Base-by-base conservation (phyloP, 177 flowering plant genomes). In the Telopea speciosissima region DNA sequence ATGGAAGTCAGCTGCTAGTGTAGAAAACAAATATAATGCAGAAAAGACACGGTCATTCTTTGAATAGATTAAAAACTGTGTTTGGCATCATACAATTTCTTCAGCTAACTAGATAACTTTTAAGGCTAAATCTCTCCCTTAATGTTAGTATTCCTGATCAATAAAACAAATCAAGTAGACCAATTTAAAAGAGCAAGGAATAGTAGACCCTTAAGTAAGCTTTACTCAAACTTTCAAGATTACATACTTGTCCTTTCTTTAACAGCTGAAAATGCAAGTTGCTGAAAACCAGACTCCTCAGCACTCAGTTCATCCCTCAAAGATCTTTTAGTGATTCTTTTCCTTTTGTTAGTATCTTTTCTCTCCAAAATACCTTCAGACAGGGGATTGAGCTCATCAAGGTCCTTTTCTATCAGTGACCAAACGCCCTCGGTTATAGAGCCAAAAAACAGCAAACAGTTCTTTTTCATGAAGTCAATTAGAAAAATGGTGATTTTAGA, bases 371-470 rank as follows among this genome's bases (percentile, higher is more conserved):
- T 23, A 58, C 24, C 65, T 65, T 78, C 81, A 9, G 77, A 54
- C 65, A 42, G 65, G 61, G 66, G 11, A 66, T 13, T 62, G 8
- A 72, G 11, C 7, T 36, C 67, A 68, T 81, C 81, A 64, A 80
- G 9, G 45, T 82, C 81, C 70, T 85, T 85, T 68, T 92, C 98
- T 69, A 95, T 78, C 36, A 85, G 74, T 7, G 97, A 90, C 97
- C 96, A 93, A 63, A 88, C 88, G 44, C 97, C 96, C 25, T 81
- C 63, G 28, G 90, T 89, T 42, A 79, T 65, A 24, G 81, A 69
- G 67, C 88, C 68, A 52, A 79, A 80, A 36, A 68, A 79, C 69
- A 93, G 74, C 24, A 76, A 70, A 80, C 98, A 96, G 63, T 87
- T 87, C 67, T 89, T 85, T 76, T 79, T 86, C 78, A 49, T 76